Conservation (phyloP, 148 eudicot genomes). For the Salicornia ramosissima region DNA sequence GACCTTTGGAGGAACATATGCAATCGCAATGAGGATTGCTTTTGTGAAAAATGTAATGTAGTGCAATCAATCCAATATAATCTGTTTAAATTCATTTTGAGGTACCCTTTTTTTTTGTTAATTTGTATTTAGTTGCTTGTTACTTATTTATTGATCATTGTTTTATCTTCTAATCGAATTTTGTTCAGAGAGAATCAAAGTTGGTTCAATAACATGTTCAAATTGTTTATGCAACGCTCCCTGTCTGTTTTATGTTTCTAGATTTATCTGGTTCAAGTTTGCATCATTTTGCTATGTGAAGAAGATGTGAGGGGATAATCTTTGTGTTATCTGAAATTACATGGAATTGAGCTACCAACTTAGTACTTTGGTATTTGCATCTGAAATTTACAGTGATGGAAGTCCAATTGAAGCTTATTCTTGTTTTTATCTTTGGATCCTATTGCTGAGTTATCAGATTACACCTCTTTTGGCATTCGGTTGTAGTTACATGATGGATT, state of each 20-base stretch:
- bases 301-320: neutral
- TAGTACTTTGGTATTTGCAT: neutral
- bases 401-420: neutral
- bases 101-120: constrained; percentile 19
- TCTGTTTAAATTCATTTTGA: constrained; percentile 15
- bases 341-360: neutral
- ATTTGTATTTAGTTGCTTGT: constrained; percentile 30
- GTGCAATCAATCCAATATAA: constrained; percentile 20
- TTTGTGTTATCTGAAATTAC: neutral
- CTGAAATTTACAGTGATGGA: neutral
- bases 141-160: constrained; percentile 1
- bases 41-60: constrained; percentile 8
- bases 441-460: constrained; percentile 6
- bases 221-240: neutral
- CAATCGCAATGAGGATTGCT: constrained; percentile 21
- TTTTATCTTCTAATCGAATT: constrained; percentile 15
- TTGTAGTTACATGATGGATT: neutral
- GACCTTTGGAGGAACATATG: constrained; percentile 24
- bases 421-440: neutral
- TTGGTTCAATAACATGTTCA: constrained; percentile 7
- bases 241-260: neutral
- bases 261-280: constrained; percentile 8
- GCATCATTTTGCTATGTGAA: neutral
- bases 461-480: neutral
- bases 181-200: constrained; percentile 17